Base-by-base conservation (phyloP, 2,329 filamentous ascomycete genomes). In the Drechslerella stenobrocha region DNA sequence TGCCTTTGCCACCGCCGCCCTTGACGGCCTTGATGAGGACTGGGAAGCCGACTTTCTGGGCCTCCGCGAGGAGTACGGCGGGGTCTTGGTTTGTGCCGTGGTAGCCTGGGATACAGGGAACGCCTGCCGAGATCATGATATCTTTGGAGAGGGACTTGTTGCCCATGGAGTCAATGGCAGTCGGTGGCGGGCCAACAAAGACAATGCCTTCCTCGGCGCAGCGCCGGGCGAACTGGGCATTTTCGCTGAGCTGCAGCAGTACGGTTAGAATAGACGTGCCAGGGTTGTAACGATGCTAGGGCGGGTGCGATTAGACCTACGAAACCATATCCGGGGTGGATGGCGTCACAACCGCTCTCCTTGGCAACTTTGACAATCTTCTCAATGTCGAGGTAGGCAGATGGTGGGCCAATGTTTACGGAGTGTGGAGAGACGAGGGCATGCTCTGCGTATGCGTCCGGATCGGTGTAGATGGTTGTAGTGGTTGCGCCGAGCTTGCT, bases 41-140 rank as follows among this genome's bases (percentile, higher is more conserved):
- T 9, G 85, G 85, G 71, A 86, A 88, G 24, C 80, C 80, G 71
- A 87, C 80, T 70, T 88, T 84, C 72, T 83, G 83, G 5, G 93
- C 92, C 75, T 92, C 85, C 7, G 80, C 78, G 57, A 89, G 81
- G 24, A 87, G 78, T 65, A 81, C 80, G 6, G 77, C 75, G 0
- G 82, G 79, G 48, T 87, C 84, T 78, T 98, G 93, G 52, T 96
- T 89, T 0, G 81, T 74, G 15, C 93, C 93, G 75, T 97, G 93
- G 74, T 98, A 98, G 0, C 93, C 93, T 0, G 93, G 93, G 48
- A 98, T 93, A 74, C 93, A 97, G 2, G 91, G 91, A 2, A 98
- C 93, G 6, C 90, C 90, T n/a, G 93, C 92, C 2, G 85, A 84
- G 30, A 84, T 90, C 93, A 98, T 97, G 75, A 98, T 96, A 75